phyloP scores from a whole-genome alignment of 1,284 basidiomycete genomes.

The Tilletia horrida region DNA sequence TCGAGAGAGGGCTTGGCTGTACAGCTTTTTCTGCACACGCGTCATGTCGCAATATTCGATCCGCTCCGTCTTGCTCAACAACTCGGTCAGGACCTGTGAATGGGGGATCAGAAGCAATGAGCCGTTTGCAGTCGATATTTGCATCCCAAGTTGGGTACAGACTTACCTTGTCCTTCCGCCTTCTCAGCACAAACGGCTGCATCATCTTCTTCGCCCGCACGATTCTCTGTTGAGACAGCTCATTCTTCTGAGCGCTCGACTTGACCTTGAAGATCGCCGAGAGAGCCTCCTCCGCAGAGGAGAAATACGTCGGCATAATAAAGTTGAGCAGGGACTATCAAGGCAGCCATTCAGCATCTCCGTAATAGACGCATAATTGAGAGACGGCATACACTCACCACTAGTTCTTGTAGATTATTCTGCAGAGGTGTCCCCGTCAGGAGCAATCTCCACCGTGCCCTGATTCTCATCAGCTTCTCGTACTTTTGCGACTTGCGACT shows the following conservation, averaged over 20 bases:
- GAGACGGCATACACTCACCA: conserved; percentile 16
- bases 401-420: conserved; percentile 78
- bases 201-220: conserved; percentile 97
- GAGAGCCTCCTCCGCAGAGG: conserved; percentile 69
- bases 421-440: conserved; percentile 93
- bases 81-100: conserved; percentile 74
- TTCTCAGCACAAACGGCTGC: conserved; percentile 92
- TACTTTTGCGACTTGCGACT: conserved; percentile 95
- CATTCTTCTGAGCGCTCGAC: conserved; percentile 75
- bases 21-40: conserved; percentile 73
- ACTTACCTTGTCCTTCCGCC: conserved; percentile 69
- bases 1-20: conserved; percentile 76
- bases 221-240: conserved; percentile 84
- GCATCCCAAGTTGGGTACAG: neutral
- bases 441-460: conserved; percentile 82
- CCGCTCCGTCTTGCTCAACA: conserved; percentile 85
- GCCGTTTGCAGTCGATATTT: neutral
- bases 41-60: conserved; percentile 96
- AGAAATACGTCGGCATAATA: conserved; percentile 87
- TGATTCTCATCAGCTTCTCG: conserved; percentile 77
- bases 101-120: neutral
- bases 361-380: too few relatives aligned
- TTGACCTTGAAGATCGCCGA: conserved; percentile 96
- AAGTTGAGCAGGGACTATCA: conserved; percentile 86
- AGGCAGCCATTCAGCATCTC: too few relatives aligned